phyloP scores from a whole-genome alignment of 176 grass and related monocot species.

The Thinopyrum elongatum region DNA sequence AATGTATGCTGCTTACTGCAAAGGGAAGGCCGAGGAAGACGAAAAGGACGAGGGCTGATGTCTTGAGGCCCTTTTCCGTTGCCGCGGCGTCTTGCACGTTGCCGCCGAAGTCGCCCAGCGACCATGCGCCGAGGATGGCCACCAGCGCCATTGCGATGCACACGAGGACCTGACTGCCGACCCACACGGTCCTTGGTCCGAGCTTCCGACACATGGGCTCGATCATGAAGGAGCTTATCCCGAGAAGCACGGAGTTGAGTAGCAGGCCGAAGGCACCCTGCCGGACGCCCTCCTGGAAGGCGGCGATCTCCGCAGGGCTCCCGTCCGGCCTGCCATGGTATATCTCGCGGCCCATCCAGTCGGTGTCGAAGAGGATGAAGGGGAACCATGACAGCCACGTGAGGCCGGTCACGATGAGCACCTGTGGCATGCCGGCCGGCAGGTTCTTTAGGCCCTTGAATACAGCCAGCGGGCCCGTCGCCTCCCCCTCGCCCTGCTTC shows the following conservation, averaged over 20 bases:
- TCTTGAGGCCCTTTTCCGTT: conserved; percentile 38
- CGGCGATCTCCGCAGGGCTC: conserved; percentile 16
- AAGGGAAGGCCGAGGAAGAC: conserved; percentile 74
- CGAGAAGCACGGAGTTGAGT: conserved; percentile 77
- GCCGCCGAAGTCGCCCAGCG: conserved; percentile 45
- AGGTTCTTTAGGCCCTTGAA: conserved; percentile 67
- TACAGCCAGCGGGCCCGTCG: conserved; percentile 29
- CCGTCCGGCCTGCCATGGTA: conserved; percentile 72
- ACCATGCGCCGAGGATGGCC: conserved; percentile 61
- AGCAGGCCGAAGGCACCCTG: conserved; percentile 78
- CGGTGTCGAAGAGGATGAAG: conserved; percentile 92
- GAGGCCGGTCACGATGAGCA: conserved; percentile 73
- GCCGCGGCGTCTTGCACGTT: conserved; percentile 48
- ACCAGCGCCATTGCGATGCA: conserved; percentile 53
- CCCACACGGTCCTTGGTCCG: conserved; percentile 55
- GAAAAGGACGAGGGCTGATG: conserved; percentile 49
- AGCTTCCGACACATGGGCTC: conserved; percentile 73
- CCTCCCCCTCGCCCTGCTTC: conserved; percentile 8
- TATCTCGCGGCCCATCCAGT: conserved; percentile 96
- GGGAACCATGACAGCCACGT: conserved; percentile 93
- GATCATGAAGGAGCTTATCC: conserved; percentile 59
- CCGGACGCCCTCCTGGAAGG: conserved; percentile 61
- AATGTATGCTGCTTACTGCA: conserved; percentile 42
- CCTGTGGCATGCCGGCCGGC: conserved; percentile 61
- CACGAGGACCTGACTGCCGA: conserved; percentile 53